Evolutionary conservation across 192 early-diverging fungal genomes (phyloP).

Genomic region (Dissophora globulifera): DNA sequence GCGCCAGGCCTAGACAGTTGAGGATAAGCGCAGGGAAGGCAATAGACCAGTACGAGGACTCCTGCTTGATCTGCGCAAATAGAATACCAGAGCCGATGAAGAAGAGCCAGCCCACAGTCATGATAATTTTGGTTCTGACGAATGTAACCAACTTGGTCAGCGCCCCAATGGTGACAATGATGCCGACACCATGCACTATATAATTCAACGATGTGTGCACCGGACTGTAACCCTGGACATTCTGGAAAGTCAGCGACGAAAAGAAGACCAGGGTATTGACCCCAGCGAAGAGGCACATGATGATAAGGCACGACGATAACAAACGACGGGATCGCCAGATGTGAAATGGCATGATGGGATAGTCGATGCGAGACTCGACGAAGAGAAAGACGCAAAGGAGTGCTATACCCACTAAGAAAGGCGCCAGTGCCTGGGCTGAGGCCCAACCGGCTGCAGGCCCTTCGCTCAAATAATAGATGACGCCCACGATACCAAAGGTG

Average conservation of each 20-base stretch:
- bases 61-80: constrained; percentile 19
- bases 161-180: constrained; percentile 5
- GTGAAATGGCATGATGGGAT: constrained; percentile 42
- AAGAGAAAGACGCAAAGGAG: constrained; percentile 18
- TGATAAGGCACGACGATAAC: constrained; percentile 13
- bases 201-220: constrained; percentile 17
- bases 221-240: constrained; percentile 25
- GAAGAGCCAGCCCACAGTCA: constrained; percentile 31
- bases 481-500: constrained; percentile 31
- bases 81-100: constrained; percentile 34
- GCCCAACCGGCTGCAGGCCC: constrained; percentile 33
- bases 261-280: constrained; percentile 27
- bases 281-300: constrained; percentile 13
- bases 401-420: constrained; percentile 19
- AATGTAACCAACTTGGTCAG: constrained; percentile 6
- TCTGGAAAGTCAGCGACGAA: constrained; percentile 22
- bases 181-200: constrained; percentile 24
- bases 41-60: constrained; percentile 29
- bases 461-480: constrained; percentile 48
- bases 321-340: constrained; percentile 40
- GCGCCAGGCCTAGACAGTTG: constrained; percentile 25
- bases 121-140: constrained; percentile 18
- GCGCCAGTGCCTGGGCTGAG: constrained; percentile 17
- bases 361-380: constrained; percentile 24
- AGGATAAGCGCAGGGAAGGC: constrained; percentile 22